Percentiles rank a stretch among this genome's conserved stretches.
Evolutionary conservation across 2,329 filamentous ascomycete genomes (phyloP).

Genomic region (Fusarium tjaetaba): DNA sequence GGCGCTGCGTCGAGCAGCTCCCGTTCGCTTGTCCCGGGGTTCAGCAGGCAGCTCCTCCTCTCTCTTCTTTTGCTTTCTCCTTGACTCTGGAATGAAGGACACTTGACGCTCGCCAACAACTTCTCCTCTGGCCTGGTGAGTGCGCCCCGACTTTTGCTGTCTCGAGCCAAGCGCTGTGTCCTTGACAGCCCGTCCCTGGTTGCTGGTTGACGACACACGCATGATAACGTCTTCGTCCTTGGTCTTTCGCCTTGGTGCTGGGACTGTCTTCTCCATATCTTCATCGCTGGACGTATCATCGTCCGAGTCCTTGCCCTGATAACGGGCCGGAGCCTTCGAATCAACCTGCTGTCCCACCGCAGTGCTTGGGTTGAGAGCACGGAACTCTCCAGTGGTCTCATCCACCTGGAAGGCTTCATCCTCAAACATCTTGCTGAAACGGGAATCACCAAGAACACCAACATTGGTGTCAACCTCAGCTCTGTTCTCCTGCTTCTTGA

Average conservation of each 20-base stretch:
- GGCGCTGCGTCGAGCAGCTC: conserved; percentile 71
- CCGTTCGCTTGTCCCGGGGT: conserved; percentile 48
- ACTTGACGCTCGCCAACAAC: conserved; percentile 73
- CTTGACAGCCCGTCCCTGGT: conserved; percentile 63
- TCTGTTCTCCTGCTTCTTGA: conserved; percentile 71
- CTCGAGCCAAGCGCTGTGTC: conserved; percentile 68
- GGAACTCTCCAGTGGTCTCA: conserved; percentile 88
- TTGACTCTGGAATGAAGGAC: conserved; percentile 74
- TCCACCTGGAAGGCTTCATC: conserved; percentile 94
- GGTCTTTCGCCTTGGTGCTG: conserved; percentile 34
- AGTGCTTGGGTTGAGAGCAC: conserved; percentile 88
- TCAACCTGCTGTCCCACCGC: conserved; percentile 51
- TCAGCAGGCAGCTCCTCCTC: conserved; percentile 42
- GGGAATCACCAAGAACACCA: conserved; percentile 81
- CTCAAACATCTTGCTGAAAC: conserved; percentile 90
- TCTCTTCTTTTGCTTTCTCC: conserved; percentile 59
- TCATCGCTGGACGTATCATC: conserved; percentile 58
- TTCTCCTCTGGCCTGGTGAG: conserved; percentile 59
- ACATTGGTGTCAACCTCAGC: conserved; percentile 66
- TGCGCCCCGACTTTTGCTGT: conserved; percentile 59
- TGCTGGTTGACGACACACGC: conserved; percentile 76
- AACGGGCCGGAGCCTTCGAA: conserved; percentile 50
- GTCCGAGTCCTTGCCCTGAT: conserved; percentile 54
- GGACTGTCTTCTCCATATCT: conserved; percentile 47
- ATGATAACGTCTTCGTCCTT: conserved; percentile 62